phyloP scores from a whole-genome alignment of 257 asterid genomes.

The Hygrophila difformis region DNA sequence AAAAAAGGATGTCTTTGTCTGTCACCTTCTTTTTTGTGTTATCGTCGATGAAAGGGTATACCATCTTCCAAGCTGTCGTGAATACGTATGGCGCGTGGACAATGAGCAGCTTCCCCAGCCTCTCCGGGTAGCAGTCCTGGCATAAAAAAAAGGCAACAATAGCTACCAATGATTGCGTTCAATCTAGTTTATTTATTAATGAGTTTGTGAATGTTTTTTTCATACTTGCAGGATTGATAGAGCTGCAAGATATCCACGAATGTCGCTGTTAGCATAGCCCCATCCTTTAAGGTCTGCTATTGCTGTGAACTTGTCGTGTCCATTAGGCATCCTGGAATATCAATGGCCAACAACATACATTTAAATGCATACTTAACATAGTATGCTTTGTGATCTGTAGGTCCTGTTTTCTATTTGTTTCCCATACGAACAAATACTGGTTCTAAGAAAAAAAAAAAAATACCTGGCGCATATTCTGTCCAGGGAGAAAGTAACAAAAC shows the following conservation, averaged over 20 bases:
- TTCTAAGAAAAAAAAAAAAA: too few relatives aligned
- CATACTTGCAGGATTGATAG: slow-evolving; percentile 62
- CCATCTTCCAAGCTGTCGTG: slow-evolving; percentile 86
- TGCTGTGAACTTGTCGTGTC: slow-evolving; percentile 68
- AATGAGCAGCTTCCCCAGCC: slow-evolving; percentile 68
- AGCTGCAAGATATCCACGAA: slow-evolving; percentile 74
- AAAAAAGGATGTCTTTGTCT: background rate
- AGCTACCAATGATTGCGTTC: too few relatives aligned
- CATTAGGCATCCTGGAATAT: slow-evolving; percentile 54
- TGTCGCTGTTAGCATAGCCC: slow-evolving; percentile 63
- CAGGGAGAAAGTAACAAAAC: slow-evolving; percentile 61
- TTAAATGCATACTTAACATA: background rate
- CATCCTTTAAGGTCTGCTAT: slow-evolving; percentile 69
- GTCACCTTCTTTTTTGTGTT: slow-evolving; percentile 88
- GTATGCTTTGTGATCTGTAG: too few relatives aligned
- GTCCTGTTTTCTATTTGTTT: too few relatives aligned
- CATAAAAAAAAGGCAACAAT: background rate
- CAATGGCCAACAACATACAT: background rate
- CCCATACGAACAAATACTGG: too few relatives aligned
- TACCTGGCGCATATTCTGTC: slow-evolving; percentile 85
- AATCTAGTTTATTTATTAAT: too few relatives aligned
- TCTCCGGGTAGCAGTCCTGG: slow-evolving; percentile 89
- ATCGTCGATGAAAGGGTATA: slow-evolving; percentile 76
- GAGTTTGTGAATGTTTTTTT: too few relatives aligned
- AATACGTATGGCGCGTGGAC: slow-evolving; percentile 69